phyloP scores from a whole-genome alignment of 768 basidiomycete species.

The Butyriboletus loyo region DNA sequence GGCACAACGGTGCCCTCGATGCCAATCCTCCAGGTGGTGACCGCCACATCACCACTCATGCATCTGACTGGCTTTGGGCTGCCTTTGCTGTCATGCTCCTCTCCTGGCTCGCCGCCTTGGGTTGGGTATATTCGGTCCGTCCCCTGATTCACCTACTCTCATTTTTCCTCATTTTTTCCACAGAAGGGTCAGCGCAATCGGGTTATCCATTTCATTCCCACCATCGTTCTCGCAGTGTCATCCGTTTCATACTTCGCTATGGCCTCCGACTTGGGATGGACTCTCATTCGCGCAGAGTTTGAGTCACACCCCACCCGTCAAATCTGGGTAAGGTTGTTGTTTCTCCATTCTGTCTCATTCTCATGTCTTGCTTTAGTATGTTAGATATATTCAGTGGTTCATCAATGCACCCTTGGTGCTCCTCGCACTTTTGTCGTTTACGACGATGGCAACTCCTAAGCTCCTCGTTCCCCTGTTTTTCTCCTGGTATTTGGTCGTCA shows the following conservation, averaged over 20 bases:
- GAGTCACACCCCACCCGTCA: slow-evolving; percentile 31
- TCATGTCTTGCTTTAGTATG: slow-evolving; percentile 35
- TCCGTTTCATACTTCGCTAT: slow-evolving; percentile 49
- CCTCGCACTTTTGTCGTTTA: slow-evolving; percentile 43
- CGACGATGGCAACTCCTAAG: slow-evolving; percentile 46
- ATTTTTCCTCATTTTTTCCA: not conserved
- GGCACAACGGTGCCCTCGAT: slow-evolving; percentile 31
- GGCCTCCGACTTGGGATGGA: slow-evolving; percentile 54
- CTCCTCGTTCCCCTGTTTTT: slow-evolving; percentile 40
- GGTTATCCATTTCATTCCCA: slow-evolving; percentile 48
- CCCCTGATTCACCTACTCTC: not conserved
- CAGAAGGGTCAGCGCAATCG: slow-evolving; percentile 40
- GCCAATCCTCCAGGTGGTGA: slow-evolving; percentile 37
- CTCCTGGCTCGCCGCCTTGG: slow-evolving; percentile 37
- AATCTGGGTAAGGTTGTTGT: slow-evolving; percentile 39
- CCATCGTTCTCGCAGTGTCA: slow-evolving; percentile 45
- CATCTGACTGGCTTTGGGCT: slow-evolving; percentile 54
- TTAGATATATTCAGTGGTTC: slow-evolving; percentile 54
- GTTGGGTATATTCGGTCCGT: slow-evolving; percentile 33
- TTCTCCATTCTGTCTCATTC: not conserved
- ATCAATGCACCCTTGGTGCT: slow-evolving; percentile 54
- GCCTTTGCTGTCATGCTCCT: slow-evolving; percentile 50
- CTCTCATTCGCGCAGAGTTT: slow-evolving; percentile 41
- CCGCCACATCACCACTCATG: slow-evolving; percentile 41
- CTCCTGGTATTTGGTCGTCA: slow-evolving; percentile 44